Conservation (phyloP, 192 early-diverging fungal genomes). For the Podila clonocystis region DNA sequence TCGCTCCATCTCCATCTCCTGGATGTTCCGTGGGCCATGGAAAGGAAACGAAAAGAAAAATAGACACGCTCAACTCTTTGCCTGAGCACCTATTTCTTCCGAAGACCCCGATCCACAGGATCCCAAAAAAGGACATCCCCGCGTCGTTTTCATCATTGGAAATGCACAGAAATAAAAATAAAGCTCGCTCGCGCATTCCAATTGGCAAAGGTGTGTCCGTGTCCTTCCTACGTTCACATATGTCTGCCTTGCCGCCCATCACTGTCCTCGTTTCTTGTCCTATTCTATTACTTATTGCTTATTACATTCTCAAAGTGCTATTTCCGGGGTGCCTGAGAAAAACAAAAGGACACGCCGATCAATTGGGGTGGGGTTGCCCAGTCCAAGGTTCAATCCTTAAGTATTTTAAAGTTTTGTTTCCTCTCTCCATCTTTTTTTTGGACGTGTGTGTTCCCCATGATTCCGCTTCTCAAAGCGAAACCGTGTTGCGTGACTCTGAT, state of each 20-base stretch:
- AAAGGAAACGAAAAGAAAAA: constrained; percentile 89
- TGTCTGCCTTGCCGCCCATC: too few relatives aligned
- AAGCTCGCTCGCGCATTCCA: too few relatives aligned
- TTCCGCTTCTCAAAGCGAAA: background rate
- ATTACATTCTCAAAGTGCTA: too few relatives aligned
- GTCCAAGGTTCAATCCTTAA: too few relatives aligned
- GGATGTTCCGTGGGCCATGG: constrained; percentile 64
- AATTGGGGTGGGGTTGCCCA: too few relatives aligned
- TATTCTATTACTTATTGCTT: too few relatives aligned
- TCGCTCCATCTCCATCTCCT: background rate
- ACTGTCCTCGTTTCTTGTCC: too few relatives aligned
- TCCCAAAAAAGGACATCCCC: constrained; percentile 5
- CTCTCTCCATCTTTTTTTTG: background rate
- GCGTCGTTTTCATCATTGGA: background rate
- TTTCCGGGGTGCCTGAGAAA: too few relatives aligned
- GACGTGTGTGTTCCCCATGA: background rate
- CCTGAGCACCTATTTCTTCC: constrained; percentile 19
- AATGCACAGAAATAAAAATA: too few relatives aligned
- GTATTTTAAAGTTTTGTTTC: constrained; percentile 2
- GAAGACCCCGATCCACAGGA: constrained; percentile 10
- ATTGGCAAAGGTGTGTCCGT: too few relatives aligned
- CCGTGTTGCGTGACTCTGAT: background rate
- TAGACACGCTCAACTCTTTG: background rate
- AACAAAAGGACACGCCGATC: background rate
- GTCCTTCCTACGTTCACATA: too few relatives aligned